Evolutionary conservation across 495 filamentous ascomycete species (phyloP), one percentile per base, ranked within the genome.

Genomic region (Hyaloscypha finlandica): DNA sequence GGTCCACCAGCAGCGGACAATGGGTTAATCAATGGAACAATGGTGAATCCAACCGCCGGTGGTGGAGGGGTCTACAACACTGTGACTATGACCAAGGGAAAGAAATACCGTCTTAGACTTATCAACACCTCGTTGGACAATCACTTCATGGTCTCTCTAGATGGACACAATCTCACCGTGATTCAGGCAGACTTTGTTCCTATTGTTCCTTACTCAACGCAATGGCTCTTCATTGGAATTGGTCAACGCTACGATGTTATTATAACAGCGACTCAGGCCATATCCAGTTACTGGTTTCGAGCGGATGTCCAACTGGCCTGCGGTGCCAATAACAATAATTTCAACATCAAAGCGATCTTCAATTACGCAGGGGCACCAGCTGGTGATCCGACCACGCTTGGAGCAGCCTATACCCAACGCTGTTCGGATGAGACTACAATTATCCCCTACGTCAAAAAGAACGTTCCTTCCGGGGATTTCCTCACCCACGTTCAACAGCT

Each of bases 221-320:
- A 75, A 8, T 77, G 76, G 35, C 61, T 92, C 9, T 73, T 77
- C 48, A 79, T 92, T 62, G 86, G 73, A 32, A 90, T 91, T 71
- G 89, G 86, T n/a, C 86, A 92, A 77, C 84, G 90, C 33, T 89
- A 89, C 73, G 85, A 91, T 66, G 80, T 92, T 12, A 85, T 89
- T 61, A 82, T 92, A 57, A 81, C 83, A 33, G 89, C 88, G 8
- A 79, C 83, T 64, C 73, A 85, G 68, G n/a, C 71, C 12, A 56
- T 70, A 1, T 78, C 74, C 19, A 84, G 57, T 20, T 61, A 67
- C 53, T 62, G 59, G 59, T 62, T 67, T 22, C 33, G 30, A 31
- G 58, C 42, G 4, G 20, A 11, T 14, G 52, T 58, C 16, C 25
- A 31, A 35, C 42, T n/a, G 64, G 5, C 71, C 73, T n/a, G 87